phyloP scores from a whole-genome alignment of 2,329 filamentous ascomycete species.

The Ceratocystis variospora region DNA sequence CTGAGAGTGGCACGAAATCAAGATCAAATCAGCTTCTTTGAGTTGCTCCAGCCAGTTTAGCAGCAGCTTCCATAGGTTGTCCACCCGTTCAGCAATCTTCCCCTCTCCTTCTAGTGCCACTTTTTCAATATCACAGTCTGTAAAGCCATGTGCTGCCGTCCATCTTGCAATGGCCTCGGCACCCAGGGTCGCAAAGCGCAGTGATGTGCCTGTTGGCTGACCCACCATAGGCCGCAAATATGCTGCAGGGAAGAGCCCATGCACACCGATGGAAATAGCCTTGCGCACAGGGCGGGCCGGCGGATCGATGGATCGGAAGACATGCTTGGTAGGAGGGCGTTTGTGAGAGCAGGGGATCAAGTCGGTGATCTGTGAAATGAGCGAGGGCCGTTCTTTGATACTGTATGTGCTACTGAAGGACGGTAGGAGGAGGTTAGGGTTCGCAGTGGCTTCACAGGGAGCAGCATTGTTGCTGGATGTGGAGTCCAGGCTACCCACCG shows the following conservation, averaged over 20 bases:
- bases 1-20: conserved; percentile 91
- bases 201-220: conserved; percentile 87
- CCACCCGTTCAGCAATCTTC: conserved; percentile 75
- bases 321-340: conserved; percentile 49
- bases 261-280: conserved; percentile 83
- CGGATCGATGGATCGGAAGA: conserved; percentile 54
- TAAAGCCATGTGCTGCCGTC: conserved; percentile 58
- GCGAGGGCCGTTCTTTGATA: conserved; percentile 52
- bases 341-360: conserved; percentile 37
- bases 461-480: not conserved
- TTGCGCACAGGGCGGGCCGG: conserved; percentile 54
- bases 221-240: conserved; percentile 83
- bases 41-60: conserved; percentile 92
- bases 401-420: conserved; percentile 56
- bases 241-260: conserved; percentile 82
- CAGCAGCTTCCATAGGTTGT: conserved; percentile 85
- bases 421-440: conserved; percentile 52
- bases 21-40: conserved; percentile 70
- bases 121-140: conserved; percentile 75
- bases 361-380: conserved; percentile 51
- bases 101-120: conserved; percentile 91
- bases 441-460: conserved; percentile 21
- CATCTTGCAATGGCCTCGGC: conserved; percentile 73
- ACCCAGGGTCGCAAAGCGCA: conserved; percentile 79
- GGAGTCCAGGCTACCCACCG: conserved; percentile 8